Evolutionary conservation across 2,329 filamentous ascomycete genomes (phyloP), one percentile per base, ranked within the genome.

Genomic region (Phyllosticta capitalensis): DNA sequence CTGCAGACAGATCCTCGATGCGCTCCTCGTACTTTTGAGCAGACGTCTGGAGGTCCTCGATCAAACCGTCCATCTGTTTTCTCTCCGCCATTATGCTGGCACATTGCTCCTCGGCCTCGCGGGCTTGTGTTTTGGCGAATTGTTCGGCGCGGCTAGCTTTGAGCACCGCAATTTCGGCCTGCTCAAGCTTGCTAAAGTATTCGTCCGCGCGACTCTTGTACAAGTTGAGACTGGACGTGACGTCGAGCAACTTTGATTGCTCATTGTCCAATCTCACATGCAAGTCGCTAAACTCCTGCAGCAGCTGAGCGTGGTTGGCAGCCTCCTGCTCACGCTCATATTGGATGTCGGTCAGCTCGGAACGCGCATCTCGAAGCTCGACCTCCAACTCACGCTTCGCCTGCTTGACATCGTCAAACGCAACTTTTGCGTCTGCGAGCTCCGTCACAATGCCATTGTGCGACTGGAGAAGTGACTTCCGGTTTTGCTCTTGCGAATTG

Each of bases 131-230:
- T 73, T 90, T 95, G 60, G 92, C 92, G 71, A 97, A 96, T 67
- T 96, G 90, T 74, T 97, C 92, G 0, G 94, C 92, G 22, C 92
- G 84, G 62, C 83, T 87, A 17, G 92, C 92, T 72, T 96, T 96
- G 64, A 99, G 82, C 19, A 97, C 92, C 0, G 92, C 86, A 65
- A 97, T 95, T 72, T 99, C 92, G 17, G 94, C 94, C 70, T 97
- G 92, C 73, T 99, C 92, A 20, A 99, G 83, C 75, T 96, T 96
- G 78, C 85, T 89, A 75, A 96, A 99, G 74, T 99, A 97, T 71
- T 97, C 92, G 69, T 97, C 91, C 3, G 92, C 89, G 51, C 92
- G 86, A 63, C 84, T 85, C 81, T 95, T 96, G 80, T 97, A 99
- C 63, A 96, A 77, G 62, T 85, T 86, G 50, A 97, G 81, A 71